These are phyloP conservation scores for Irpex sp. DNA, from an alignment of 1,284 basidiomycete genomes.

Conservation along the genomic window DNA sequence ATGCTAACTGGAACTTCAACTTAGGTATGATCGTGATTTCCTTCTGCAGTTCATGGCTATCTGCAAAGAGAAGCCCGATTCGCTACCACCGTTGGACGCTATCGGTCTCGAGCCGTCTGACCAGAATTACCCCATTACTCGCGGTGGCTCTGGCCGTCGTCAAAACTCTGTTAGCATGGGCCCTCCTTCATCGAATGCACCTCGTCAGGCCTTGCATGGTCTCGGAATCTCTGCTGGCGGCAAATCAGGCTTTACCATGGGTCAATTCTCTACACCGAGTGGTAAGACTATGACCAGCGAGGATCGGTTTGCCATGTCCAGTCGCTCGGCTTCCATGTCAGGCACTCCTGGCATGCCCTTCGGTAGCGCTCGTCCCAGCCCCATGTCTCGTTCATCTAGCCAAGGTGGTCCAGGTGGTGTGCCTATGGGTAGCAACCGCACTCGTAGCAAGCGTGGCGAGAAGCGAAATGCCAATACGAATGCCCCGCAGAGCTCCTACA, in stretches of 20 bases:
- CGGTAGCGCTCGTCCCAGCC: constrained; percentile 34
- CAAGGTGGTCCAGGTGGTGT: constrained; percentile 59
- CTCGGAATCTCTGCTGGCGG: constrained; percentile 49
- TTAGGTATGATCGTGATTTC: constrained; percentile 95
- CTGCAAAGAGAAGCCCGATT: constrained; percentile 93
- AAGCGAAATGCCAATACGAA: constrained; percentile 51
- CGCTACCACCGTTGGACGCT: constrained; percentile 85
- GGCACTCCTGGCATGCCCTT: constrained; percentile 39
- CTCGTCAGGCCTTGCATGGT: constrained; percentile 52
- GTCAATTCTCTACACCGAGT: constrained; percentile 59
- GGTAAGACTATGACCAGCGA: constrained; percentile 62
- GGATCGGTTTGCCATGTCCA: constrained; percentile 61
- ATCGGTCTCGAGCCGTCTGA: constrained; percentile 86
- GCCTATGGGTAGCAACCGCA: constrained; percentile 54
- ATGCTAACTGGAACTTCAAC: constrained; percentile 2
- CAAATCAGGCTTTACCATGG: constrained; percentile 63
- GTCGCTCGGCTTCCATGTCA: constrained; percentile 34
- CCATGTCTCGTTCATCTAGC: constrained; percentile 74
- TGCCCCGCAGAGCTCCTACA: constrained; percentile 19
- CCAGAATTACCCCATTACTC: constrained; percentile 49
- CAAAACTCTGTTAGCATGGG: constrained; percentile 41
- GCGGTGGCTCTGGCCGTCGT: constrained; percentile 60
- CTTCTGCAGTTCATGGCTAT: constrained; percentile 95
- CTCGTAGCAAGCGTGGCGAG: constrained; percentile 70
- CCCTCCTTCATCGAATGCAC: constrained; percentile 28